Percentiles rank a stretch among this genome's conserved stretches.
Evolutionary conservation across 2,329 filamentous ascomycete species (phyloP).

Genomic region (Macrophomina phaseolina): DNA sequence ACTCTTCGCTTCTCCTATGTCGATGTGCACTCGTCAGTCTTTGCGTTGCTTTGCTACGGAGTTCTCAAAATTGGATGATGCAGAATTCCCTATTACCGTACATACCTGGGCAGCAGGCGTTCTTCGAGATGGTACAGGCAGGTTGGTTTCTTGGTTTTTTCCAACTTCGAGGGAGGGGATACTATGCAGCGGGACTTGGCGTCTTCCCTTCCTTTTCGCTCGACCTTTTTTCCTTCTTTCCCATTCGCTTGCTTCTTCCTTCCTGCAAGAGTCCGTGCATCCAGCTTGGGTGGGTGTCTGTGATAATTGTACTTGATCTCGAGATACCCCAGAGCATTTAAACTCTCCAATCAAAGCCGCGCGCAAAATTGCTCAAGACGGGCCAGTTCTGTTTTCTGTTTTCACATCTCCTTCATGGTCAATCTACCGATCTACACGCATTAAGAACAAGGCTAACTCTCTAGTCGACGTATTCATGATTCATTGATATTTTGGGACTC

Average conservation of each 20-base stretch:
- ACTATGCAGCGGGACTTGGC: slow-evolving; percentile 19
- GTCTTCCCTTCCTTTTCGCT: not conserved
- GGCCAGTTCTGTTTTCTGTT: not conserved
- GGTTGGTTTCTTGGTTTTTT: slow-evolving; percentile 20
- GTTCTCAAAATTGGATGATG: slow-evolving; percentile 3
- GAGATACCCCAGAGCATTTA: slow-evolving; percentile 29
- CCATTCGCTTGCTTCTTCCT: slow-evolving; percentile 2
- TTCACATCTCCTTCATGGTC: not conserved
- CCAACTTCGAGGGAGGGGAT: not conserved
- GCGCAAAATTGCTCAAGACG: slow-evolving; percentile 5
- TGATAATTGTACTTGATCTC: slow-evolving; percentile 28
- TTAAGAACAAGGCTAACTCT: slow-evolving; percentile 5
- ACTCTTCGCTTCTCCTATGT: slow-evolving; percentile 19
- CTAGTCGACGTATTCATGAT: not conserved
- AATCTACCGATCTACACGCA: slow-evolving; percentile 2
- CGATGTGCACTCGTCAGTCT: slow-evolving; percentile 21
- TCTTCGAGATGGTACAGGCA: slow-evolving; percentile 19
- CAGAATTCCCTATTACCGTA: not conserved
- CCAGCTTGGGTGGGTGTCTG: slow-evolving; percentile 29
- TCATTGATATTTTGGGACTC: not conserved
- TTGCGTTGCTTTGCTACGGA: slow-evolving; percentile 16
- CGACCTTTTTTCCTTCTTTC: slow-evolving; percentile 2
- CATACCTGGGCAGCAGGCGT: slow-evolving; percentile 22
- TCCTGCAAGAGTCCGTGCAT: slow-evolving; percentile 19
- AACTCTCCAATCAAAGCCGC: slow-evolving; percentile 27